Evolutionary conservation across 495 filamentous ascomycete genomes (phyloP), one percentile per base, ranked within the genome.

Genomic region (Podospora comata): DNA sequence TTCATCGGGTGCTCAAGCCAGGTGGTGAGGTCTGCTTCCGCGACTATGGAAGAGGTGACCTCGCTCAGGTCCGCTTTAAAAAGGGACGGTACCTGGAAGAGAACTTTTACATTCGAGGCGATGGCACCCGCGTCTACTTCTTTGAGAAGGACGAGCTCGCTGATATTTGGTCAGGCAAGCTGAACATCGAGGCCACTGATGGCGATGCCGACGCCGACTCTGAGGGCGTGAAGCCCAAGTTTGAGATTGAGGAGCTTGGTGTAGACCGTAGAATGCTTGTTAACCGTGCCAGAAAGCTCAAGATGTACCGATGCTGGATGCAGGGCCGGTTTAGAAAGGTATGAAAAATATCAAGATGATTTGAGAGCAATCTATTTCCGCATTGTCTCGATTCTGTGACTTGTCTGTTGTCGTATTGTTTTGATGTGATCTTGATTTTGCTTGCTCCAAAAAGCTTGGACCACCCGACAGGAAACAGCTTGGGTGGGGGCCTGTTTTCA

Each of bases 261-360:
- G 85, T 91, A 63, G 95, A 99, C 74, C 86, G 91, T 69, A 86
- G 96, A 67, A 82, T 99, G 81, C 82, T 99, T 60, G 94, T 99
- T 65, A 99, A 99, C 76, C 89, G 95, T 57, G 90, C 91, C 66
- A 88, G 87, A 71, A 89, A 92, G 78, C 79, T 97, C 9, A 98
- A 98, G 80, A 99, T 99, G 95, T 97, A 97, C 80, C 89, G 95
- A 57, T 97, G 93, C 82, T 93, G 95, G 95, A 89, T 98, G 77
- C 95, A 99, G 77, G 96, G 91, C 23, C 88, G 89, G 15, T 97
- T 98, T 77, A 83, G 78, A 67, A 99, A 97, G 79, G 85, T 86
- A 75, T 84, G 80, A 71, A 78, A 78, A 55, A 68, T 59, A 32
- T 63, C 4, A 72, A 63, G 28, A 23, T 23, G 23, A 23, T 23